These are phyloP conservation scores for Chaetomiaceae sp. DNA, from an alignment of 2,329 filamentous ascomycete species.

Conservation along the genomic window DNA sequence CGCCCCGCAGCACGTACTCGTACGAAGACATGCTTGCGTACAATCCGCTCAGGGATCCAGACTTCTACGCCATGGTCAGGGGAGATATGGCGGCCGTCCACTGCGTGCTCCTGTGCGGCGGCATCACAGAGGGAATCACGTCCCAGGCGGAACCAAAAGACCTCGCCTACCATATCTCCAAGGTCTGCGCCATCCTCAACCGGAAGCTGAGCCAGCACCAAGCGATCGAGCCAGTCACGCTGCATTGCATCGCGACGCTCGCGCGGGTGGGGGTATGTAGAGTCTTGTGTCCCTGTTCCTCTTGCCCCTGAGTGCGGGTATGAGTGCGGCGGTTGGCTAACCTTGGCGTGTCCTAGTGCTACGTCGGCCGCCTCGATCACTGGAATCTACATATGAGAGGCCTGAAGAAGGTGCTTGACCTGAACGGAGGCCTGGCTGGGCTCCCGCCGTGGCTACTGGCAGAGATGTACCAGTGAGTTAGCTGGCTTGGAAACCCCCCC, in stretches of 20 bases:
- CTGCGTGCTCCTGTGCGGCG: slow-evolving; percentile 31
- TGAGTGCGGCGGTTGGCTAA: not conserved
- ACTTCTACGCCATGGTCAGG: slow-evolving; percentile 28
- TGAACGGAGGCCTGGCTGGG: slow-evolving; percentile 27
- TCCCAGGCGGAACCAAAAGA: slow-evolving; percentile 16
- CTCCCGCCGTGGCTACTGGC: slow-evolving; percentile 21
- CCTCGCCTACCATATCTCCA: slow-evolving; percentile 26
- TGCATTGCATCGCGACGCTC: slow-evolving; percentile 32
- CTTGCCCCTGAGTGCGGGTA: not conserved
- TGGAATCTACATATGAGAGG: slow-evolving; percentile 37
- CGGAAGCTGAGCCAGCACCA: slow-evolving; percentile 22
- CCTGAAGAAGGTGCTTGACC: slow-evolving; percentile 30
- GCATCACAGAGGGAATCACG: slow-evolving; percentile 26
- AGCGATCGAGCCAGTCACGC: slow-evolving; percentile 24
- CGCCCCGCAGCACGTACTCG: slow-evolving; percentile 32
- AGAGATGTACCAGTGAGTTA: slow-evolving; percentile 30
- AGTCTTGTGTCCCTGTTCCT: not conserved
- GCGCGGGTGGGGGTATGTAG: slow-evolving; percentile 29
- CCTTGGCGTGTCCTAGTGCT: slow-evolving; percentile 22
- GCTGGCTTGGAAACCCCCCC: not conserved
- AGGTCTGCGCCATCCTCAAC: slow-evolving; percentile 27
- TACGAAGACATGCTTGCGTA: slow-evolving; percentile 31
- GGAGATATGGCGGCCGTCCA: slow-evolving; percentile 27
- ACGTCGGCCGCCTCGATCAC: slow-evolving; percentile 34
- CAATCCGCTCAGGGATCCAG: slow-evolving; percentile 28